Evolutionary conservation across 2,329 filamentous ascomycete species (phyloP), one percentile per base, ranked within the genome.

Genomic region (Colletotrichum abscissum): DNA sequence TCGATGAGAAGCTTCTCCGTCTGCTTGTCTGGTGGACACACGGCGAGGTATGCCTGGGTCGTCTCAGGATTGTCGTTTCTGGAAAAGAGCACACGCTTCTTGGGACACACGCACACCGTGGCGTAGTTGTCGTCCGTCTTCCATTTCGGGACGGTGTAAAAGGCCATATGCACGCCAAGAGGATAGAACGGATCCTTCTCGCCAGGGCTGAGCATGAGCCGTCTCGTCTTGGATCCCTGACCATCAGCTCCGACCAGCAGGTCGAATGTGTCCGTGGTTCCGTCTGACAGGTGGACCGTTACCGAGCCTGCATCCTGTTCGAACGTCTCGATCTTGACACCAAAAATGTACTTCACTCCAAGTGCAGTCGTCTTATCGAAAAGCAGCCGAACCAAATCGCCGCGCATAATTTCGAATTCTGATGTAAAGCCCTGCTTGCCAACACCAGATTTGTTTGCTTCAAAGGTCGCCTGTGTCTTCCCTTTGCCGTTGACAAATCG

Each of bases 401-500:
- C 89, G 9, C 90, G 83, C 84, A 92, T 88, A 62, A 92, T 88
- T 80, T 92, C 90, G 72, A 84, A 90, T 69, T 92, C 90, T 72
- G 85, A 86, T 0, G 87, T 88, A 30, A 89, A 78, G 9, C 79
- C 80, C 76, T 88, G 86, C 38, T 75, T 76, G 0, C 85, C 84
- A 65, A 83, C 79, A 4, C 84, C 86, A 0, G 84, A 79, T 63
- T 81, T 80, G 75, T 85, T 84, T 42, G 80, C 80, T 26, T 77
- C 76, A 57, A 88, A 81, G 5, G 78, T 80, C n/a, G 85, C 88
- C 55, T 79, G 78, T 2, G 76, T 65, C 0, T 76, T 78, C 67
- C 86, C 85, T 0, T 78, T 70, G 0, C 74, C 69, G 76, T 90
- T 83, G 30, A 90, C 82, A 22, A 89, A 76, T 38, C 82, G 76